Percentiles rank a stretch among this genome's conserved stretches.
Evolutionary conservation across 1,139 yeast genomes (phyloP).

Genomic region (Geotrichum klebahnii): DNA sequence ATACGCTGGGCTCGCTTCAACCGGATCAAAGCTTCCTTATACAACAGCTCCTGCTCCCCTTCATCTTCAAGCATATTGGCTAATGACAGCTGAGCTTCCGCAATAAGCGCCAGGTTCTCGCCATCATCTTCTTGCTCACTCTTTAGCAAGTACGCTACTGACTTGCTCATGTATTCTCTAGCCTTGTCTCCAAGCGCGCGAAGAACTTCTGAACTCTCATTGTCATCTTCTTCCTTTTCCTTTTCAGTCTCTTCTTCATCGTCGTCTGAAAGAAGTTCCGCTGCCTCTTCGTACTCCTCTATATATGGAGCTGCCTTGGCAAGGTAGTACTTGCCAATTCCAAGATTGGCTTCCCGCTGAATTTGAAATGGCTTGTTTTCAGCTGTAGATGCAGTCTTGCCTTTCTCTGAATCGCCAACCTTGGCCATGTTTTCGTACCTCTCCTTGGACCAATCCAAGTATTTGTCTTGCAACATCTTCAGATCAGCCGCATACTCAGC

Average conservation of each 20-base stretch:
- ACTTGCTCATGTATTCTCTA: constrained; percentile 49
- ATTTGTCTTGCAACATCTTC: constrained; percentile 19
- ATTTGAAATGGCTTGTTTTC: constrained; percentile 14
- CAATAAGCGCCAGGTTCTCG: constrained; percentile 70
- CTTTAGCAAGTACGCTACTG: constrained; percentile 49
- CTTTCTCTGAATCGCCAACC: constrained; percentile 26
- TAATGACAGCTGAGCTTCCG: constrained; percentile 76
- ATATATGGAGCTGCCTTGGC: constrained; percentile 38
- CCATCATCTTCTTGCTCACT: constrained; percentile 74
- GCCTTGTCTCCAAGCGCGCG: constrained; percentile 51
- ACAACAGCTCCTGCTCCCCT: constrained; percentile 58
- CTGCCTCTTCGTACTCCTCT: constrained; percentile 35
- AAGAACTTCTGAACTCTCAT: constrained; percentile 26
- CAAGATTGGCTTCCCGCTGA: constrained; percentile 33
- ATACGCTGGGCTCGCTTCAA: constrained; percentile 37
- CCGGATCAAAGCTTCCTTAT: constrained; percentile 55
- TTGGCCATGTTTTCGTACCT: constrained; percentile 28
- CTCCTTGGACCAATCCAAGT: constrained; percentile 28
- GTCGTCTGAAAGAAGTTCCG: constrained; percentile 48
- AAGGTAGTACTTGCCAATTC: constrained; percentile 37
- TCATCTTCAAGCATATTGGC: constrained; percentile 66
- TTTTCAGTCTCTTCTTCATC: constrained; percentile 47
- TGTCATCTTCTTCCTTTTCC: constrained; percentile 38
- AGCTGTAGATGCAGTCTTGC: constrained; percentile 23
- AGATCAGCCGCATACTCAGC: constrained; percentile 16